Conservation (phyloP, 495 filamentous ascomycete species). For the Xylaria cubensis region DNA sequence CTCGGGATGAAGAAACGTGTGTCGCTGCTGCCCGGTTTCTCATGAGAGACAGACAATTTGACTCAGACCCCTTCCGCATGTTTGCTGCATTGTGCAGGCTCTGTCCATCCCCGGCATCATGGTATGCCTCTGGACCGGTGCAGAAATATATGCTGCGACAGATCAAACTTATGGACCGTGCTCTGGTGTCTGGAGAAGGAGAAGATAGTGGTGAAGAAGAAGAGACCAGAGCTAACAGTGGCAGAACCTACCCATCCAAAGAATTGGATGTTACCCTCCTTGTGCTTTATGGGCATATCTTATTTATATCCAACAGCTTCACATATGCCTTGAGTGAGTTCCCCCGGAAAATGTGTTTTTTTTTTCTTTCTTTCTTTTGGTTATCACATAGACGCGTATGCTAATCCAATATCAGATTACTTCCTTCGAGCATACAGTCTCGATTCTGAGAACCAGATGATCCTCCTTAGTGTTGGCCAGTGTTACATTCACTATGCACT, state of each 20-base stretch:
- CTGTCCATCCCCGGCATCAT: slow-evolving; percentile 62
- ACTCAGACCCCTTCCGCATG: slow-evolving; percentile 83
- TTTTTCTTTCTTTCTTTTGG: neutral
- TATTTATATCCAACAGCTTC: slow-evolving; percentile 80
- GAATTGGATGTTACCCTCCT: slow-evolving; percentile 69
- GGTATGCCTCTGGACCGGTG: slow-evolving; percentile 64
- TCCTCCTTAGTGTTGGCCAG: slow-evolving; percentile 75
- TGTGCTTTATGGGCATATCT: slow-evolving; percentile 86
- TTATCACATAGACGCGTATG: slow-evolving; percentile 1
- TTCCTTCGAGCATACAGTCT: slow-evolving; percentile 86
- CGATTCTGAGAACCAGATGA: slow-evolving; percentile 74
- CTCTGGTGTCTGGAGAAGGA: slow-evolving; percentile 28
- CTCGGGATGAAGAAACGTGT: slow-evolving; percentile 79
- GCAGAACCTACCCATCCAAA: slow-evolving; percentile 38
- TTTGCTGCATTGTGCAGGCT: slow-evolving; percentile 74
- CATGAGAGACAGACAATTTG: slow-evolving; percentile 83
- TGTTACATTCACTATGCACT: slow-evolving; percentile 85
- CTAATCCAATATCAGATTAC: slow-evolving; percentile 62
- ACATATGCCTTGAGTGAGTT: slow-evolving; percentile 74
- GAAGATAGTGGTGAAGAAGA: slow-evolving; percentile 33
- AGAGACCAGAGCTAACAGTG: slow-evolving; percentile 35
- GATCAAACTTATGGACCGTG: slow-evolving; percentile 85
- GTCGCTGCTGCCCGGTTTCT: slow-evolving; percentile 76
- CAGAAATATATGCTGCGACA: slow-evolving; percentile 91
- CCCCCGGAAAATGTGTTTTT: neutral